Percentiles rank a stretch among this genome's conserved stretches.
Evolutionary conservation across 2,329 filamentous ascomycete genomes (phyloP).

Genomic region (Laburnicola sp.): DNA sequence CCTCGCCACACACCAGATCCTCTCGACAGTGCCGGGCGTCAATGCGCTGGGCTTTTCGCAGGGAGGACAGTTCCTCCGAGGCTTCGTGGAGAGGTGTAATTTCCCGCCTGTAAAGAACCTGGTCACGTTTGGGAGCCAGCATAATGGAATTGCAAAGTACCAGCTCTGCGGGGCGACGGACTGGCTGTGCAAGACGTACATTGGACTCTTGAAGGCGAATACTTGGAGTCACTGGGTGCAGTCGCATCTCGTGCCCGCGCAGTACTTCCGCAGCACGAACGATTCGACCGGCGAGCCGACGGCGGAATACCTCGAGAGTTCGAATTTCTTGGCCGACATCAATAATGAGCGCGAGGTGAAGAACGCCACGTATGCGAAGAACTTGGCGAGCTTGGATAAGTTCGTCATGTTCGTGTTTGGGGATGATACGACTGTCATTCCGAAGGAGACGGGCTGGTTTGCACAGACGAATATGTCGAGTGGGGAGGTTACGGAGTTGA

Average conservation of each 20-base stretch:
- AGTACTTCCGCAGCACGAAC: constrained; percentile 82
- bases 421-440: constrained; percentile 81
- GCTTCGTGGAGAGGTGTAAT: constrained; percentile 86
- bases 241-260: constrained; percentile 79
- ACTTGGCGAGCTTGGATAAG: constrained; percentile 69
- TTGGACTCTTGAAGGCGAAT: constrained; percentile 75
- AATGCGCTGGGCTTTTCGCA: constrained; percentile 95
- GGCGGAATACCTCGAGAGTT: constrained; percentile 73
- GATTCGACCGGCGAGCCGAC: constrained; percentile 56
- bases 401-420: constrained; percentile 91
- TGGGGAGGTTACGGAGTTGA: constrained; percentile 65
- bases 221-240: constrained; percentile 82
- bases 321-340: constrained; percentile 90
- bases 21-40: constrained; percentile 78
- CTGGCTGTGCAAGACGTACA: constrained; percentile 78
- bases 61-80: constrained; percentile 93
- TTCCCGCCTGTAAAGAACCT: constrained; percentile 72
- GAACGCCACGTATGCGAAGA: constrained; percentile 72
- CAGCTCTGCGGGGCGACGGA: constrained; percentile 71
- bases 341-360: constrained; percentile 86
- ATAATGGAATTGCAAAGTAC: constrained; percentile 89
- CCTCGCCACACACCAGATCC: constrained; percentile 73
- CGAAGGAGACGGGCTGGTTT: constrained; percentile 91
- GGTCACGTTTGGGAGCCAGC: constrained; percentile 86
- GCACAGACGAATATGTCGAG: constrained; percentile 70